Base-by-base conservation (phyloP, 75 land plant species). In the Gnetum montanum region DNA sequence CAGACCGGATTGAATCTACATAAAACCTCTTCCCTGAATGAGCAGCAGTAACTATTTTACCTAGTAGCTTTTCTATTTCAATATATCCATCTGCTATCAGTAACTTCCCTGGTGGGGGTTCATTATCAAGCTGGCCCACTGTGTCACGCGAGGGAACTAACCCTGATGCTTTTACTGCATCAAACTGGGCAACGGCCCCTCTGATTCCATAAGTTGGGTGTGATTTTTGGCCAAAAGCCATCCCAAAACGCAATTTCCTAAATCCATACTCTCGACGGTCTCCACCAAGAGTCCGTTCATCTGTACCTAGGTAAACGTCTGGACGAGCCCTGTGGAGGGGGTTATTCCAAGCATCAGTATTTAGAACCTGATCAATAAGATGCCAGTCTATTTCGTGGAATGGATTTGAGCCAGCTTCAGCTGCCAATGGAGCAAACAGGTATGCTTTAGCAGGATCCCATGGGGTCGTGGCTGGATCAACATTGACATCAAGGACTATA, bases 371-470 rank as follows among this genome's bases (percentile, higher is more conserved):
- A 37, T 70, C 65, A 55, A 90, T 62, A 6, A 90, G 55, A 53
- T 31, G 41, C 99, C 99, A 95, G 34, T 95, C 84, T 38, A 95
- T 69, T 31, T 75, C 66, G 45, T 71, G 69, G 8, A 70, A 20
- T 43, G 85, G 66, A 66, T 74, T 67, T 50, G 25, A 34, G 46
- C 46, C 19, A 25, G 48, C 70, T 27, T 75, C 62, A 34, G 65
- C 49, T 37, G 60, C 46, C 20, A 77, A 5, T 41, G 99, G 97
- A 45, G 78, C 84, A 75, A 95, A 95, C 33, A 95, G 65, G 75
- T 95, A 95, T 43, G 97, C 97, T 64, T 95, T 95, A n/a, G 84
- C 72, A 44, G 88, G 69, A 74, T 95, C 99, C 99, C 99, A 95
- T 7, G 97, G 92, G 59, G 99, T 95, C 27, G 83, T 79, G 25